Evolutionary conservation across 164 flowering plant genomes (phyloP).

Genomic region (Dillenia suffruticosa): DNA sequence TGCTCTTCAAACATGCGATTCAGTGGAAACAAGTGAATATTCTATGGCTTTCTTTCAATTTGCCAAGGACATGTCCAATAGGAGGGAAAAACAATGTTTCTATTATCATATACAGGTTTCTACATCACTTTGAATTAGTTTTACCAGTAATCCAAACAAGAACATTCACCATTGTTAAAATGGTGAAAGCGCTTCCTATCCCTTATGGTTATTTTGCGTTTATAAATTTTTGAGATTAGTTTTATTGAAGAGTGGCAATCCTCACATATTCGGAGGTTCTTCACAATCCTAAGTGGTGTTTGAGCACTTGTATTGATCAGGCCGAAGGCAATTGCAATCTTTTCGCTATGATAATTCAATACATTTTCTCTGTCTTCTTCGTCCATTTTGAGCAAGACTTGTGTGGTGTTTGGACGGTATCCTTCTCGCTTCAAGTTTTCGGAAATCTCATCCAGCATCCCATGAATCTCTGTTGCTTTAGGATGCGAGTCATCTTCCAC

Average conservation of each 20-base stretch:
- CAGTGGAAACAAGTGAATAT: too few relatives aligned
- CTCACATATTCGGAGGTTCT: constrained; percentile 22
- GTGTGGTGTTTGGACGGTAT: constrained; percentile 36
- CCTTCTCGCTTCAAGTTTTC: constrained; percentile 22
- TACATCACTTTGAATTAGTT: too few relatives aligned
- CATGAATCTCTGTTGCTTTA: constrained; percentile 33
- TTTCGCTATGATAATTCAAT: constrained; percentile 38
- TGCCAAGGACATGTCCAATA: too few relatives aligned
- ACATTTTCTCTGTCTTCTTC: constrained; percentile 36
- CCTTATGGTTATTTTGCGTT: constrained; percentile 38
- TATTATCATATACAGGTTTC: too few relatives aligned
- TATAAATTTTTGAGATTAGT: constrained; percentile 36
- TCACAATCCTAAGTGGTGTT: constrained; percentile 24
- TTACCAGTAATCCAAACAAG: constrained; percentile 55
- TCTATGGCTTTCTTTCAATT: too few relatives aligned
- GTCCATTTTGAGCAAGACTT: constrained; percentile 33
- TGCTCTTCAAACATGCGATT: too few relatives aligned
- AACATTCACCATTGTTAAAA: constrained; percentile 47
- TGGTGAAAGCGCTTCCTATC: constrained; percentile 60
- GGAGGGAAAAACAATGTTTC: too few relatives aligned
- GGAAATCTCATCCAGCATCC: constrained; percentile 50
- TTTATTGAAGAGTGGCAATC: constrained; percentile 25
- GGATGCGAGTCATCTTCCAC: constrained; percentile 53
- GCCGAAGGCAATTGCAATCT: constrained; percentile 36
- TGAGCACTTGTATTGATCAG: constrained; percentile 35